Evolutionary conservation across 345 rosid species (phyloP), one percentile per base, ranked within the genome.

Genomic region (Garcia nutans): DNA sequence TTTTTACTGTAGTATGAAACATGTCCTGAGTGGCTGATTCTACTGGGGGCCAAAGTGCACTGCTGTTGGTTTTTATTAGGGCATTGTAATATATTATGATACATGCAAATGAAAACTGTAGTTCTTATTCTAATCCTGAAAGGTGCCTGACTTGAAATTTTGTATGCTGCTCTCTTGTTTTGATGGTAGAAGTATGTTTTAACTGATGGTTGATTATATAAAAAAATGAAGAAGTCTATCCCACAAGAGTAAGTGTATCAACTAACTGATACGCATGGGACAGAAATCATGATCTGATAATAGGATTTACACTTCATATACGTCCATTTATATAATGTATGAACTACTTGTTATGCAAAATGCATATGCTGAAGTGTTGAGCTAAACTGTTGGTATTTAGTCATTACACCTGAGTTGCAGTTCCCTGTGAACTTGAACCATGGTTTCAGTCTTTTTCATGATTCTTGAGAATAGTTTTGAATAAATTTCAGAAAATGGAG

Each of bases 401-500:
- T 2, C 13, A 50, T 50, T 50, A 15, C 55, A 11, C 16, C 11
- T n/a, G 11, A 22, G 61, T 8, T 22, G 28, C 12, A 20, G 61
- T 20, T 57, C 22, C 2, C 61, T 1, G 7, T 17, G n/a, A 3
- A 65, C 1, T 0, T 54, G 47, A 26, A 63, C 8, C 41, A 63
- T 63, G 2, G 19, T 15, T 5, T 28, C 13, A 8, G 5, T n/a
- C 11, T 0, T 33, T 42, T 22, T 67, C 62, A 28, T 28, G 64
- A 15, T 49, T 33, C 17, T 44, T 28, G 0, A 49, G 24, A 8
- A 3, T 41, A 65, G 13, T 7, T 37, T 4, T 37, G 37, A 6
- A 16, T 63, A 65, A 50, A 66, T 70, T 78, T 71, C 91, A 90
- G 97, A 86, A 88, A 83, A 82, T 89, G 86, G 81, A 49, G 68